Evolutionary conservation across 163 green algal genomes (phyloP), one percentile per base, ranked within the genome.

Genomic region (Scenedesmus sp.): DNA sequence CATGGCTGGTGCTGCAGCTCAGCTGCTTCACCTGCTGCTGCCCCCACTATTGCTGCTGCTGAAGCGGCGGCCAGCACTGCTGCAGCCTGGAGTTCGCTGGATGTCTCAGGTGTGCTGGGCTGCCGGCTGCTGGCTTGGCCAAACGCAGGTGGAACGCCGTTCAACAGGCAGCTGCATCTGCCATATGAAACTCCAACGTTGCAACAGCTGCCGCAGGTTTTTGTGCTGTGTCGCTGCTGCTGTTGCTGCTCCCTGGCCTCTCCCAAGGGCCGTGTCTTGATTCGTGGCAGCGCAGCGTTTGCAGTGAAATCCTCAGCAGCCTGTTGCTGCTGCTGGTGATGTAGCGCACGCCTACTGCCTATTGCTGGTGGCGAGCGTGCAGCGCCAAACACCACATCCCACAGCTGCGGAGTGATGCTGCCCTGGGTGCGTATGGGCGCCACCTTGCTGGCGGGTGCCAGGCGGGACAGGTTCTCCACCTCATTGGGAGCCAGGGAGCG

Each of bases 371-470:
- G 30, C 2, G 53, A 42, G 83, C 56, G 59, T 43, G 37, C 12
- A 24, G 81, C 89, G 0, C 89, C 89, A 82, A 90, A 92, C 37
- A 92, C 83, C 2, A 73, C 70, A 15, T 90, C 76, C 84, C 72
- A 90, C 18, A 92, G 83, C 82, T 90, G 42, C 10, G 89, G 89
- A 3, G 81, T 92, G 56, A 81, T 81, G 88, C 88, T 89, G 81
- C 37, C 59, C 81, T 84, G 40, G 4, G 37, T 44, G 15, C 76
- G 87, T 18, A 92, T 46, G 4, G 80, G n/a, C 20, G 88, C 88
- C 33, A 92, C 65, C 16, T 46, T 85, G 81, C 88, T 92, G 26
- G 88, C 88, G 12, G 61, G 85, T 6, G 88, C 70, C 42, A 81
- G 59, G 33, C 53, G 76, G 0, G 81, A 89, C 44, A 92, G 42